phyloP scores from a whole-genome alignment of 768 basidiomycete genomes.

The Scleroderma citrinum region DNA sequence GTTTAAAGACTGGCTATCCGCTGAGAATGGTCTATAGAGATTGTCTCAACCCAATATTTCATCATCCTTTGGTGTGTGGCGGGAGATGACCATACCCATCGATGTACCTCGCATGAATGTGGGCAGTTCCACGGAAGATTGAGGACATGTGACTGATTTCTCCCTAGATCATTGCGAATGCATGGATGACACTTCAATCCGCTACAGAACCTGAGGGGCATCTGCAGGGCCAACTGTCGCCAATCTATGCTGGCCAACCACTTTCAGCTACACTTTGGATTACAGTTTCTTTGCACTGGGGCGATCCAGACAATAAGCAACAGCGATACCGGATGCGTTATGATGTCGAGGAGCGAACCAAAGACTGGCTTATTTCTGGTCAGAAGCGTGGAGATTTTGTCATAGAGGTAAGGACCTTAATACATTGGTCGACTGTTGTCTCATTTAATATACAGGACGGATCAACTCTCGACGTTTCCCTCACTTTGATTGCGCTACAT shows the following conservation, averaged over 20 bases:
- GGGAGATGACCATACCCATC: slow-evolving; percentile 75
- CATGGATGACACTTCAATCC: slow-evolving; percentile 42
- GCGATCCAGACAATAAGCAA: slow-evolving; percentile 37
- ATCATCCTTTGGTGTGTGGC: slow-evolving; percentile 44
- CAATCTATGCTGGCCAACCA: slow-evolving; percentile 83
- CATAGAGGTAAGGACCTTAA: slow-evolving; percentile 49
- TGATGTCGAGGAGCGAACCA: slow-evolving; percentile 74
- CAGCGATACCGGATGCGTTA: slow-evolving; percentile 59
- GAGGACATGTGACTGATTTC: slow-evolving; percentile 5
- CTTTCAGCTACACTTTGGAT: slow-evolving; percentile 65
- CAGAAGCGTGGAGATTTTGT: slow-evolving; percentile 79
- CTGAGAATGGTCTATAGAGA: slow-evolving; percentile 25
- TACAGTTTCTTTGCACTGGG: slow-evolving; percentile 75
- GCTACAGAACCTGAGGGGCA: slow-evolving; percentile 36
- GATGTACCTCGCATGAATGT: slow-evolving; percentile 83
- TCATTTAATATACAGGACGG: slow-evolving; percentile 45
- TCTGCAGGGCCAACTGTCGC: slow-evolving; percentile 23
- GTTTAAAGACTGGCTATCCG: slow-evolving; percentile 6
- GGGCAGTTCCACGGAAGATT: slow-evolving; percentile 22
- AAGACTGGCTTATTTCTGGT: slow-evolving; percentile 89
- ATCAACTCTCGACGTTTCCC: slow-evolving; percentile 47
- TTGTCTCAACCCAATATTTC: slow-evolving; percentile 38
- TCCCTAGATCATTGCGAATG: slow-evolving; percentile 60
- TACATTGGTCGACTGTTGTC: neutral
- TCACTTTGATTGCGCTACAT: slow-evolving; percentile 83